phyloP scores from a whole-genome alignment of 352 stramenopile genomes.

The Phytopythium kandeliae region DNA sequence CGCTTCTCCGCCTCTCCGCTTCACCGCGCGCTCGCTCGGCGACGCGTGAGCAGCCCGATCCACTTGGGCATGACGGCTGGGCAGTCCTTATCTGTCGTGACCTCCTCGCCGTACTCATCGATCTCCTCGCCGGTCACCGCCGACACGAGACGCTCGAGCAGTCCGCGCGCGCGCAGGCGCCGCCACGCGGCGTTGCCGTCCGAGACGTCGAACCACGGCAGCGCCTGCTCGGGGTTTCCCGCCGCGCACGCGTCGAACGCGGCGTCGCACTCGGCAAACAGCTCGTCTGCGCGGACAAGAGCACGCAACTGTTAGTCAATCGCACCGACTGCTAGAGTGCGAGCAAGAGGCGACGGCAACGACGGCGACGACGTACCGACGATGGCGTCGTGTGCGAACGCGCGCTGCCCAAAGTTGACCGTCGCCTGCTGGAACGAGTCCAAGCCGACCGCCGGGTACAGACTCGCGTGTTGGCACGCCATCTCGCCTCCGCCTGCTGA shows the following conservation, averaged over 20 bases:
- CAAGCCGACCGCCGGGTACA: constrained; percentile 79
- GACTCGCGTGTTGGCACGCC: constrained; percentile 33
- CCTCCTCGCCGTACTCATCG: constrained; percentile 13
- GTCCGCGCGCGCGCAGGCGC: constrained; percentile 5
- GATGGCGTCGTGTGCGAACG: constrained; percentile 45
- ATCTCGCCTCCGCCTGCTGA: constrained; percentile 6
- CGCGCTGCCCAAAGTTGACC: constrained; percentile 81
- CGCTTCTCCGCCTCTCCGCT: no score
- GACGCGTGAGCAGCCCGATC: constrained; percentile 23
- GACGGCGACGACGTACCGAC: constrained; percentile 19
- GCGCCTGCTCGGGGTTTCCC: constrained; percentile 12
- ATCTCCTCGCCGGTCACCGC: constrained; percentile 7
- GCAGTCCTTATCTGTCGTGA: constrained; percentile 12
- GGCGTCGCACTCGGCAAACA: constrained; percentile 41
- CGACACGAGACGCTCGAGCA: not conserved
- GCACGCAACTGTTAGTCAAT: not conserved
- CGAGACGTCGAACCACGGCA: constrained; percentile 54
- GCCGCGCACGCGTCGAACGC: not conserved
- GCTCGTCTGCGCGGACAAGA: constrained; percentile 20
- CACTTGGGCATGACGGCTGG: constrained; percentile 17
- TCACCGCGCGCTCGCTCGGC: constrained; percentile 31
- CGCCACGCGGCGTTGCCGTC: constrained; percentile 7
- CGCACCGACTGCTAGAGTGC: no score
- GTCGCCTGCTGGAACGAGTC: constrained; percentile 72
- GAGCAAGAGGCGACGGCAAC: not conserved